phyloP scores from a whole-genome alignment of 305 asterid genomes.

The Nicotiana rustica region DNA sequence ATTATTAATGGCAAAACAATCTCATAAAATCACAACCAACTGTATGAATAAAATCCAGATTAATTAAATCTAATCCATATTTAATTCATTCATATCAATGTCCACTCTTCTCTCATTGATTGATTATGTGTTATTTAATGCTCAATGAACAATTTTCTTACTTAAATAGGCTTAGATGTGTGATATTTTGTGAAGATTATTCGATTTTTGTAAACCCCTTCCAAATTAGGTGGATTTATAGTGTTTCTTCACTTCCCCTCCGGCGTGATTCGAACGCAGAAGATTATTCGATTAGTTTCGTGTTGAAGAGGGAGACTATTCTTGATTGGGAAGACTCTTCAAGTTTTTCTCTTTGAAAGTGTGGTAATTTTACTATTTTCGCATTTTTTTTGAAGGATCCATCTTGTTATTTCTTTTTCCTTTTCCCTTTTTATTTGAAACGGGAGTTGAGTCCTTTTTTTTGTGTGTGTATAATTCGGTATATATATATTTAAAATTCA shows the following conservation, averaged over 20 bases:
- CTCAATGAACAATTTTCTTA: not conserved
- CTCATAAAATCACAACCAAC: not conserved
- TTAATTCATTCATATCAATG: not conserved
- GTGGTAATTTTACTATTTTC: not conserved
- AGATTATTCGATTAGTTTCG: not conserved
- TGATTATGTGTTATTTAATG: not conserved
- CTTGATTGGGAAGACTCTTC: not conserved
- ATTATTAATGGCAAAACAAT: not conserved
- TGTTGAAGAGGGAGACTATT: not conserved
- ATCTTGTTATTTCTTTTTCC: not conserved
- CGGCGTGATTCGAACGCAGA: too few relatives aligned
- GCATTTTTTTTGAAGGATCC: not conserved
- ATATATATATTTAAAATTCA: not conserved
- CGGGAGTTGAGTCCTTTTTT: not conserved
- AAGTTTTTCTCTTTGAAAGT: constrained; percentile 4
- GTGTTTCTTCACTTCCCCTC: too few relatives aligned
- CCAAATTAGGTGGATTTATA: too few relatives aligned
- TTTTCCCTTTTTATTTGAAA: not conserved
- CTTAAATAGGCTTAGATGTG: not conserved
- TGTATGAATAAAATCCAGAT: not conserved
- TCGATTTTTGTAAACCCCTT: too few relatives aligned
- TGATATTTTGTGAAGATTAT: not conserved
- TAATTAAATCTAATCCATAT: not conserved
- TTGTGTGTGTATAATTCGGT: not conserved
- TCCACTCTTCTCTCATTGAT: not conserved